Evolutionary conservation across 805 yeast species (phyloP), one percentile per base, ranked within the genome.

Genomic region (Metschnikowia vanudenii): DNA sequence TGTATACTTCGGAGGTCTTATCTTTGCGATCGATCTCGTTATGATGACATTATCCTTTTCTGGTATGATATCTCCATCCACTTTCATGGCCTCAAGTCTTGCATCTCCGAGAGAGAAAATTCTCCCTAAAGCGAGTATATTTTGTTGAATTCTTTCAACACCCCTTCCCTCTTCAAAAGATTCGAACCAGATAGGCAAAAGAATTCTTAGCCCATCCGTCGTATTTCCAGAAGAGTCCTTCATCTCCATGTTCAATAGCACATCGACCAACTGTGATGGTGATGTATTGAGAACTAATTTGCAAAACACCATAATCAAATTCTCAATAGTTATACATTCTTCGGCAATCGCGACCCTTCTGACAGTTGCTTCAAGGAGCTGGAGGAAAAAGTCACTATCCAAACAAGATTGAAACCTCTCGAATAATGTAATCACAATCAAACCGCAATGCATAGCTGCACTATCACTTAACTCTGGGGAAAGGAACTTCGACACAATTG

Each of bases 81-180:
- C 96, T 4, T 66, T 49, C 3, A 88, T 60, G 0, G 59, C 49
- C 26, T 73, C 71, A 2, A 90, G 61, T 9, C 82, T 65, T 1
- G 68, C 59, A 49, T 85, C 88, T 16, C 75, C 68, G n/a, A 85
- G 65, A 24, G 78, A 69, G 57, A 75, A 89, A 1, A 94, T 68
- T 45, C 79, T 79, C 28, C 81, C 82, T 34, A 94, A 71, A 0
- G 97, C 96, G 24, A 78, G 60, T n/a, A 87, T 76, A 57, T 80
- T 81, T 37, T 73, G 80, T 51, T 79, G 74, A 40, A 91, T 88
- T 47, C 81, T 81, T 22, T 82, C 86, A 46, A 76, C 82, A 0
- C 97, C 97, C 49, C 92, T 74, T 33, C 91, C 78, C 1, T 84
- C 81, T 55, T 88, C 92, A 64, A 88, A 91, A 2, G 88, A 78